A percentile compares a stretch with the other conserved stretches of the same genome.
Conservation (phyloP, 768 basidiomycete species). For the Cystofilobasidium ferigula region DNA sequence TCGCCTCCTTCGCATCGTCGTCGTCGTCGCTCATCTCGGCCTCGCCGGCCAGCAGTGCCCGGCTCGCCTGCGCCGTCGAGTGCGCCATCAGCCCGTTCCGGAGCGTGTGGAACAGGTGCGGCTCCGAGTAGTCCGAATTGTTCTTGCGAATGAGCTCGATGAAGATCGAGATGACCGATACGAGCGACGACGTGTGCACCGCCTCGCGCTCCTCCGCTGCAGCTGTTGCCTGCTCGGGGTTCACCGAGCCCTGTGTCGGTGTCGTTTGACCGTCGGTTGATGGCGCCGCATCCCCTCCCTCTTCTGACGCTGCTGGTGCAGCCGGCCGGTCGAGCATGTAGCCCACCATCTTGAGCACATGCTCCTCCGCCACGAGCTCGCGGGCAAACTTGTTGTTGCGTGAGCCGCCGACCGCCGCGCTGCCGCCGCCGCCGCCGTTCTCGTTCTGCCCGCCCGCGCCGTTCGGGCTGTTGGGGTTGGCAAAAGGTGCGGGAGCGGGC, state of each 20-base stretch:
- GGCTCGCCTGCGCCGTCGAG: constrained; percentile 7
- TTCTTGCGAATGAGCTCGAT: constrained; percentile 71
- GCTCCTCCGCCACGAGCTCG: constrained; percentile 65
- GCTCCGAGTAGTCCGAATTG: constrained; percentile 97
- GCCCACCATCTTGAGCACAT: constrained; percentile 56
- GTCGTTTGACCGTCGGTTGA: not conserved
- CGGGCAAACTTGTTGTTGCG: constrained; percentile 67
- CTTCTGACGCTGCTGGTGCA: not conserved
- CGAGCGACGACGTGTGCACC: constrained; percentile 55
- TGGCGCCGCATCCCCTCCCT: not conserved
- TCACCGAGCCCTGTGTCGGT: not conserved
- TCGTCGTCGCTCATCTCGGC: constrained; percentile 29
- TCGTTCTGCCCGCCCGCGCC: constrained; percentile 43
- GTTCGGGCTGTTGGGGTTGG: constrained; percentile 48
- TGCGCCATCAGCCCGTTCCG: constrained; percentile 74
- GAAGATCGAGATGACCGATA: constrained; percentile 74
- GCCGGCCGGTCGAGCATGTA: constrained; percentile 55
- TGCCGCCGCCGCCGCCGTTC: no score
- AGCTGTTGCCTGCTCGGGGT: no score
- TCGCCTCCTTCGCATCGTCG: constrained; percentile 28
- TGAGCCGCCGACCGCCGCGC: constrained; percentile 21
- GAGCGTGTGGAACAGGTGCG: constrained; percentile 86
- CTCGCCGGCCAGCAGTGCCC: constrained; percentile 21
- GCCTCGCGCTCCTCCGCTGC: constrained; percentile 28
- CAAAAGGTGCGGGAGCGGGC: constrained; percentile 65